Evolutionary conservation across 371 early-diverging fungal genomes (phyloP), one percentile per base, ranked within the genome.

Genomic region (Circinella umbellata): DNA sequence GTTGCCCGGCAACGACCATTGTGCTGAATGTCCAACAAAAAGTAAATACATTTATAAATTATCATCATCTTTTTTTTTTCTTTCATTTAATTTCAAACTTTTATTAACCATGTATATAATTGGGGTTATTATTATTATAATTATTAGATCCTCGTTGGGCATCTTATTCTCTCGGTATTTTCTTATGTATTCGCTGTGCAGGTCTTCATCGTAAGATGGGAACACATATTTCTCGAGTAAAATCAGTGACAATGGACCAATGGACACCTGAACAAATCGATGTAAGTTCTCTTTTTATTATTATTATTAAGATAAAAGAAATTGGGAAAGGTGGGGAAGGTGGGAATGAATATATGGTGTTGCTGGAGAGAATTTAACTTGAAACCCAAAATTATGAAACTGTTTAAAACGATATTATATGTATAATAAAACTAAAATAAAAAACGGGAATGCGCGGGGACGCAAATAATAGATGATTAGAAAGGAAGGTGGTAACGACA

Each of bases 241-340:
- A 94, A 77, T 95, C 95, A 5, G 91, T 95, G 34, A 90, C 89
- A 51, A 84, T 98, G 84, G 98, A 98, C 78, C 88, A 91, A 35
- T 98, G 98, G 98, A 94, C 95, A 9, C 85, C 89, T 8, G 96
- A 96, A 61, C 96, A 98, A 78, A 90, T 98, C 63, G 93, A 94
- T 60, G 92, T 91, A 84, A 72, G 78, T 51, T 4, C 1, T 51
- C 0, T 13, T 51, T n/a, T n/a, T 11, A 1, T 42, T 6, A 42
- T 11, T 9, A 42, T 11, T 42, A 6, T 42, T 42, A 27, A 0
- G 27, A 27, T 0, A 27, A 27, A 27, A 27, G 27, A 27, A 27
- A 27, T 27, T 27, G 27, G 27, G 27, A 27, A 27, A 27, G 27
- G 27, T 27, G 27, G 27, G 27, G 27, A 2, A 2, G 27, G 27